These are phyloP conservation scores for Heteromeles arbutifolia DNA, from an alignment of 306 rosid species.

Conservation along the genomic window DNA sequence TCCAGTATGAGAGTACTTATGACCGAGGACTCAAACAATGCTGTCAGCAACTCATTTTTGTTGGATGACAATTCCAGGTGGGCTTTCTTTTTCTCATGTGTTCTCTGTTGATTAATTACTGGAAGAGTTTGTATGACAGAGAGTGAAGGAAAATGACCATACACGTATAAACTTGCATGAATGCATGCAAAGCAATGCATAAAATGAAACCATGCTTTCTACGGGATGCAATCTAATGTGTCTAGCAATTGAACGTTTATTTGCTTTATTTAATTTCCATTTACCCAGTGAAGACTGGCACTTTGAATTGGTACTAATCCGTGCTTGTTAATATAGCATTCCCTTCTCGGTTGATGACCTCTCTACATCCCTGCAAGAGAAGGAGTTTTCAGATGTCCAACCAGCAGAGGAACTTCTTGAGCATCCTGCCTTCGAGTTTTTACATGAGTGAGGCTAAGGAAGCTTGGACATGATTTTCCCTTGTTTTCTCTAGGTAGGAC, in stretches of 20 bases:
- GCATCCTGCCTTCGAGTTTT: slow-evolving; percentile 89
- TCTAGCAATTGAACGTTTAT: not conserved
- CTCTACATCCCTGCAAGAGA: slow-evolving; percentile 74
- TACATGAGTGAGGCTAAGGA: slow-evolving; percentile 66
- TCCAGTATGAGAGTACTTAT: slow-evolving; percentile 94
- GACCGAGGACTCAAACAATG: slow-evolving; percentile 95
- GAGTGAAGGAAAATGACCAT: not conserved
- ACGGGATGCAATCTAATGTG: not conserved
- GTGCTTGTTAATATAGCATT: slow-evolving; percentile 48
- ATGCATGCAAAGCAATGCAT: not conserved
- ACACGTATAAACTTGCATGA: not conserved
- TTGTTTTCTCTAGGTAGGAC: slow-evolving; percentile 28
- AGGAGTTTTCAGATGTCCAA: slow-evolving; percentile 79
- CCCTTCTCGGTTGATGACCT: slow-evolving; percentile 98
- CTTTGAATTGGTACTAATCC: not conserved
- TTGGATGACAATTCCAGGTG: slow-evolving; percentile 98
- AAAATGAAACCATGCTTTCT: not conserved
- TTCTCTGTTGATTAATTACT: not conserved
- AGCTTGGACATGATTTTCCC: slow-evolving; percentile 25
- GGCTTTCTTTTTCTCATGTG: slow-evolving; percentile 1
- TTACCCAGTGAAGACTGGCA: not conserved
- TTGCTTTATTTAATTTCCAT: not conserved
- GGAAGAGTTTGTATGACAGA: not conserved
- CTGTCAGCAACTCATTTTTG: slow-evolving; percentile 92
- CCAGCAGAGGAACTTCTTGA: slow-evolving; percentile 79